Evolutionary conservation across 768 basidiomycete species (phyloP).

Genomic region (Hypholoma sublateritium): DNA sequence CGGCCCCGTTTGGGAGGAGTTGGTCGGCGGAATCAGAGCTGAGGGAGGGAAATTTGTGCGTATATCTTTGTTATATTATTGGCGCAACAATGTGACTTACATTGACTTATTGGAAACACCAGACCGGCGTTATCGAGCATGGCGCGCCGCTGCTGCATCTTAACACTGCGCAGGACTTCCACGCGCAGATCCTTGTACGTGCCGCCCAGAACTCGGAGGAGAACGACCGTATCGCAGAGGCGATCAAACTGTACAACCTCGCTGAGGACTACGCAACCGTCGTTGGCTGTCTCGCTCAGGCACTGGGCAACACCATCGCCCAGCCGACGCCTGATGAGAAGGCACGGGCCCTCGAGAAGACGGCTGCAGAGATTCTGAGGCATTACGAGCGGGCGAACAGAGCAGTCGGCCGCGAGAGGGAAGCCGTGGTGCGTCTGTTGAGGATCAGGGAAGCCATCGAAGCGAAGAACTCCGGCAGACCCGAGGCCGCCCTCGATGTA

Average conservation of each 20-base stretch:
- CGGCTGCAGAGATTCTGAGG: slow-evolving; percentile 75
- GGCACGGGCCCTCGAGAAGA: slow-evolving; percentile 65
- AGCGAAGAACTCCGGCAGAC: slow-evolving; percentile 66
- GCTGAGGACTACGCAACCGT: slow-evolving; percentile 91
- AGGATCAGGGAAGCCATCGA: slow-evolving; percentile 80
- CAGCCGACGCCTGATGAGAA: slow-evolving; percentile 64
- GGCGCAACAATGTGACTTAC: neutral
- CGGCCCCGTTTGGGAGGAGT: slow-evolving; percentile 85
- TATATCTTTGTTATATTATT: slow-evolving; percentile 16
- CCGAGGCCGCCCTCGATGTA: slow-evolving; percentile 83
- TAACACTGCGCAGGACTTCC: slow-evolving; percentile 62
- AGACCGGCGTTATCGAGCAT: slow-evolving; percentile 90
- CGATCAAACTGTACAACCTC: slow-evolving; percentile 94
- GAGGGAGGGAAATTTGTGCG: slow-evolving; percentile 90
- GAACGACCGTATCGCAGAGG: slow-evolving; percentile 84
- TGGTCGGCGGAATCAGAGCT: slow-evolving; percentile 88
- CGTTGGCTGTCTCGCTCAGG: slow-evolving; percentile 81
- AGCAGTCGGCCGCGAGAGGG: slow-evolving; percentile 69
- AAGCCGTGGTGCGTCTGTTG: slow-evolving; percentile 73
- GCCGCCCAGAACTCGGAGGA: slow-evolving; percentile 83
- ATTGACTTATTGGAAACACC: too few relatives aligned
- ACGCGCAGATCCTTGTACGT: slow-evolving; percentile 77
- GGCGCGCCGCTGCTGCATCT: slow-evolving; percentile 76
- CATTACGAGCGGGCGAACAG: slow-evolving; percentile 79
- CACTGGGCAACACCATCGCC: slow-evolving; percentile 80